Evolutionary conservation across 805 yeast species (phyloP), one percentile per base, ranked within the genome.

Genomic region (Spathaspora gorwiae): DNA sequence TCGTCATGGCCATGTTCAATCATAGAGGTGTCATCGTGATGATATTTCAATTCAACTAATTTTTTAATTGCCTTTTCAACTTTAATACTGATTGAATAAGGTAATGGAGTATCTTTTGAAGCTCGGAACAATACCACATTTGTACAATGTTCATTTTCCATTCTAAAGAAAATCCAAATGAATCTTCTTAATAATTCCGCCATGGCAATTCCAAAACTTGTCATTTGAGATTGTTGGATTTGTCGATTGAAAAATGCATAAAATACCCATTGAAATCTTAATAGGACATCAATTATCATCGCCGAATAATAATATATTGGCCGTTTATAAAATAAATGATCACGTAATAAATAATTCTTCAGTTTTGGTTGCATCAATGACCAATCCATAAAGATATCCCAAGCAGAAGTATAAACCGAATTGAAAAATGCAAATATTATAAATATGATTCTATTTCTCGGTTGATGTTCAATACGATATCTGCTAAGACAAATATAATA

Each of bases 311-410:
- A 68, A 61, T 76, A 72, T 27, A 60, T 59, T 9, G 84, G 82
- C 10, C 65, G 63, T 45, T 75, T 73, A 55, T 78, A 83, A 37
- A 83, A 84, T 41, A 90, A 69, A 56, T 87, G 84, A 57, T 87
- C 83, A 54, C 97, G 74, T 42, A 90, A 68, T 26, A 83, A 65
- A 46, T 64, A 64, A 60, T 85, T 75, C 48, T 73, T 71, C 2
- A 84, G 74, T 11, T 72, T 76, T 27, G 79, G 69, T 61, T 88
- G 96, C 46, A 86, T 73, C 55, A 94, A 68, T 2, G 97, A 90
- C 92, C 96, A 94, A 69, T 94, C 99, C 96, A 94, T 89, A 36
- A 90, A 69, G 6, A 94, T 68, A 65, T 94, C 99, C 99, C 99
- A 94, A 3, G 81, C 51, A 0, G 85, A 64, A 31, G 90, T 76